These are phyloP conservation scores for Diplodia scrobiculata DNA, from an alignment of 2,329 filamentous ascomycete genomes.

Conservation along the genomic window DNA sequence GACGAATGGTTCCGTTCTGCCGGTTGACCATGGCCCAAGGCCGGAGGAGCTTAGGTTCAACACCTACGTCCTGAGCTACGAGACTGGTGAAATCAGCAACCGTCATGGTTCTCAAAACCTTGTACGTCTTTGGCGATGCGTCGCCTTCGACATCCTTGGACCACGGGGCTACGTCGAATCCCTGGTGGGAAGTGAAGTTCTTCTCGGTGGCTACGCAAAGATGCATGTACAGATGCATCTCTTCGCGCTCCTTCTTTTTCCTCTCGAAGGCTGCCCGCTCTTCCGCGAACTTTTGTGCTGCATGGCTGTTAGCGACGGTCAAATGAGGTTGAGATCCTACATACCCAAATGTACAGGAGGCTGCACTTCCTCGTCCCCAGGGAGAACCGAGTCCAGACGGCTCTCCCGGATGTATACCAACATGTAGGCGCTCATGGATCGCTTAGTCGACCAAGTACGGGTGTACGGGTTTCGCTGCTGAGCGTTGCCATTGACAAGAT, in stretches of 20 bases:
- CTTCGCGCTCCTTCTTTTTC: slow-evolving; percentile 82
- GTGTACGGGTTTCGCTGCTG: slow-evolving; percentile 66
- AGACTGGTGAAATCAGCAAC: slow-evolving; percentile 72
- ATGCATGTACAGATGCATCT: slow-evolving; percentile 89
- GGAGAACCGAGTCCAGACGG: slow-evolving; percentile 78
- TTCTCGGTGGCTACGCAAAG: slow-evolving; percentile 79
- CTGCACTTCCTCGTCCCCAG: slow-evolving; percentile 72
- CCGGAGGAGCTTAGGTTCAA: slow-evolving; percentile 70
- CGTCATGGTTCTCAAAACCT: slow-evolving; percentile 72
- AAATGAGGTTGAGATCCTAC: slow-evolving; percentile 34
- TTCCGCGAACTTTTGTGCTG: slow-evolving; percentile 74
- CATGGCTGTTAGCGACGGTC: slow-evolving; percentile 33
- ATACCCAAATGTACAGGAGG: slow-evolving; percentile 79
- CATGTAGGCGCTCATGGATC: slow-evolving; percentile 93
- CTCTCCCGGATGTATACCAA: slow-evolving; percentile 93
- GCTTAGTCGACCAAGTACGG: slow-evolving; percentile 64
- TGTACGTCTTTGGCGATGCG: slow-evolving; percentile 71
- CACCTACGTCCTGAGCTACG: slow-evolving; percentile 69
- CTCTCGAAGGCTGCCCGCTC: slow-evolving; percentile 76
- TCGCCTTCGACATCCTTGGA: slow-evolving; percentile 64
- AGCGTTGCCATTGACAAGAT: slow-evolving; percentile 58
- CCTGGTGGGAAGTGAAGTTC: slow-evolving; percentile 77
- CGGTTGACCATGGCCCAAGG: slow-evolving; percentile 98
- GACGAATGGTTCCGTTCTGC: slow-evolving; percentile 93
- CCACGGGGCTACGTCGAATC: slow-evolving; percentile 72